Conservation (phyloP, 345 rosid species). For the Turritis glabra region DNA sequence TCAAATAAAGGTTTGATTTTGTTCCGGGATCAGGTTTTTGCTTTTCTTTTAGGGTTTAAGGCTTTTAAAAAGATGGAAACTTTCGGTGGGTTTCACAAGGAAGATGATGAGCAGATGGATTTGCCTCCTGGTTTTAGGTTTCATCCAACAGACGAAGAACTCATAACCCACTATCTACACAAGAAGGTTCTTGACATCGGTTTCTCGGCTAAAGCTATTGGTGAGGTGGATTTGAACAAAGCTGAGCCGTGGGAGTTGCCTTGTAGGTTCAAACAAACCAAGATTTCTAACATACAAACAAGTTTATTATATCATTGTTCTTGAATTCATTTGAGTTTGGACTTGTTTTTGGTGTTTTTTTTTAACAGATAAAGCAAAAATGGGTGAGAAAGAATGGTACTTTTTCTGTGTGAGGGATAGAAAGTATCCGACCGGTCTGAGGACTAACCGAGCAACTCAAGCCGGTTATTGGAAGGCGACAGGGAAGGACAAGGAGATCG, state of each 20-base stretch:
- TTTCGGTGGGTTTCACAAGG: slow-evolving; percentile 47
- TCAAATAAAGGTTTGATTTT: slow-evolving; percentile 16
- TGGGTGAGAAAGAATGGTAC: slow-evolving; percentile 98
- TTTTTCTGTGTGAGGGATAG: slow-evolving; percentile 88
- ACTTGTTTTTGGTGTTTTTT: background rate
- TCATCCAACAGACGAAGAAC: slow-evolving; percentile 98
- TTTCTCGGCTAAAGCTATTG: slow-evolving; percentile 76
- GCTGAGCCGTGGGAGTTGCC: slow-evolving; percentile 99
- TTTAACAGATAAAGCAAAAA: slow-evolving; percentile 80
- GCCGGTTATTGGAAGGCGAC: slow-evolving; percentile 98
- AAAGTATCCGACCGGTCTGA: slow-evolving; percentile 85
- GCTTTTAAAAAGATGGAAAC: slow-evolving; percentile 46
- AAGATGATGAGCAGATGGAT: slow-evolving; percentile 64
- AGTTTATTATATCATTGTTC: background rate
- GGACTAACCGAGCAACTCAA: slow-evolving; percentile 89
- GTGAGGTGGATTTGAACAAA: slow-evolving; percentile 93
- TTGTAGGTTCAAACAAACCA: slow-evolving; percentile 48
- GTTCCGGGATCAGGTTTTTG: slow-evolving; percentile 21
- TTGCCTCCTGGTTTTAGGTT: slow-evolving; percentile 93
- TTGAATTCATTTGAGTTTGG: background rate
- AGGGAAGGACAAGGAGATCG: slow-evolving; percentile 87
- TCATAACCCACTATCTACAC: slow-evolving; percentile 72
- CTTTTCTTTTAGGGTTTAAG: slow-evolving; percentile 43
- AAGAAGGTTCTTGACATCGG: slow-evolving; percentile 62
- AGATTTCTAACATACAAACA: background rate